Conservation (phyloP, 2,329 filamentous ascomycete genomes). For the Proliferodiscus dingleyae region DNA sequence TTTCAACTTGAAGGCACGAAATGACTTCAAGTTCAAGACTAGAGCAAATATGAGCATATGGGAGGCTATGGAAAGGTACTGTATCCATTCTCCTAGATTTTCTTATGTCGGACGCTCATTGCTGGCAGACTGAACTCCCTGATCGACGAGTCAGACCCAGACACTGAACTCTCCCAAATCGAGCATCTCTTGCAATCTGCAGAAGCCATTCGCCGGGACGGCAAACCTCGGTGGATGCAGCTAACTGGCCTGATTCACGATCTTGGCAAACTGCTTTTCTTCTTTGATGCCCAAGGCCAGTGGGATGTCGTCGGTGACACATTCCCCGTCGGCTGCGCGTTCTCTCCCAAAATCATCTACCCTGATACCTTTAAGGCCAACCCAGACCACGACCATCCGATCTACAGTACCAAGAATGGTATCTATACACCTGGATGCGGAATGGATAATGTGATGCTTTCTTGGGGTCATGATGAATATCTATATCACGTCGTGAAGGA, state of each 20-base stretch:
- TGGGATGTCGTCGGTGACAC: constrained; percentile 92
- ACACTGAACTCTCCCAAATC: constrained; percentile 82
- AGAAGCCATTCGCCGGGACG: constrained; percentile 82
- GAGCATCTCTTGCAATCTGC: constrained; percentile 85
- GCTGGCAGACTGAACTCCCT: constrained; percentile 69
- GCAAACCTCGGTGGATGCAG: constrained; percentile 80
- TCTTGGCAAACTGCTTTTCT: constrained; percentile 74
- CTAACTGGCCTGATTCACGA: constrained; percentile 74
- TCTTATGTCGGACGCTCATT: too few relatives aligned
- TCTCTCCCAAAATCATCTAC: constrained; percentile 75
- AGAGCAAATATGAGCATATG: constrained; percentile 74
- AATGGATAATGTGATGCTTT: constrained; percentile 82
- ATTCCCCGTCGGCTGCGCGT: constrained; percentile 72
- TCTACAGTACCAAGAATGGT: constrained; percentile 72
- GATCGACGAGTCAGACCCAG: constrained; percentile 86
- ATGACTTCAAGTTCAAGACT: constrained; percentile 60
- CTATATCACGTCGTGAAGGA: constrained; percentile 82
- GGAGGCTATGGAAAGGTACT: constrained; percentile 79
- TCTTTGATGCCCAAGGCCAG: constrained; percentile 78
- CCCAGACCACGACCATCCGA: constrained; percentile 64
- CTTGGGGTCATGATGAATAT: constrained; percentile 87
- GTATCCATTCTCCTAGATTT: too few relatives aligned
- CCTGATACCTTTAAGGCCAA: constrained; percentile 72
- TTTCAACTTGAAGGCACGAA: constrained; percentile 79
- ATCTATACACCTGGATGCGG: constrained; percentile 79